These are phyloP conservation scores for Xylaria bambusicola DNA, from an alignment of 495 filamentous ascomycete genomes.

Conservation along the genomic window DNA sequence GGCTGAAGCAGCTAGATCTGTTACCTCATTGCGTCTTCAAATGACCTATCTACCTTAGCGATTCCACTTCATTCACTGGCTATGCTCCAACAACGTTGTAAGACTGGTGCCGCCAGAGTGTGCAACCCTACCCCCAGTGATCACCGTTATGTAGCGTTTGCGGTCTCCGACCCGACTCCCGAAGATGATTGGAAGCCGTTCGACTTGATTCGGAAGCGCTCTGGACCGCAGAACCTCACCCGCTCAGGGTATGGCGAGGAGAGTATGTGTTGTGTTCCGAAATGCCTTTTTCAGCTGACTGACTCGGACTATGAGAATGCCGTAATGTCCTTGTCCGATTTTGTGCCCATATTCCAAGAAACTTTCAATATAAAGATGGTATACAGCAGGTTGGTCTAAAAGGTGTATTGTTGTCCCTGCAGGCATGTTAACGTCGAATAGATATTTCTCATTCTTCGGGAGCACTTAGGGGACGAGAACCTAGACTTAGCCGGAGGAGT, in stretches of 20 bases:
- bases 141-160: too few species aligned
- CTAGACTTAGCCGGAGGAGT: constrained; percentile 37
- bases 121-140: too few species aligned
- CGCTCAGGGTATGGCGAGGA: constrained; percentile 33
- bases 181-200: constrained; percentile 16
- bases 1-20: too few species aligned
- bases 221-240: constrained; percentile 27
- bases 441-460: constrained; percentile 35
- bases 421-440: constrained; percentile 17
- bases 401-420: neutral
- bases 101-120: too few species aligned
- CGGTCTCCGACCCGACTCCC: neutral
- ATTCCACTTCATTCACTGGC: too few species aligned
- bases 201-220: constrained; percentile 20
- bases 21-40: too few species aligned
- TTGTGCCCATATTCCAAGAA: constrained; percentile 36
- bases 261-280: constrained; percentile 23
- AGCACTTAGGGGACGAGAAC: constrained; percentile 39
- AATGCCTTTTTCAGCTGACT: neutral
- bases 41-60: too few species aligned
- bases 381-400: constrained; percentile 29
- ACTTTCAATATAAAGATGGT: constrained; percentile 38
- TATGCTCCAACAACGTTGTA: too few species aligned
- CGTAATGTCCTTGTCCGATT: constrained; percentile 37
- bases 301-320: constrained; percentile 27